Conservation (phyloP, 352 stramenopile genomes). For the Phytophthora hibernalis region DNA sequence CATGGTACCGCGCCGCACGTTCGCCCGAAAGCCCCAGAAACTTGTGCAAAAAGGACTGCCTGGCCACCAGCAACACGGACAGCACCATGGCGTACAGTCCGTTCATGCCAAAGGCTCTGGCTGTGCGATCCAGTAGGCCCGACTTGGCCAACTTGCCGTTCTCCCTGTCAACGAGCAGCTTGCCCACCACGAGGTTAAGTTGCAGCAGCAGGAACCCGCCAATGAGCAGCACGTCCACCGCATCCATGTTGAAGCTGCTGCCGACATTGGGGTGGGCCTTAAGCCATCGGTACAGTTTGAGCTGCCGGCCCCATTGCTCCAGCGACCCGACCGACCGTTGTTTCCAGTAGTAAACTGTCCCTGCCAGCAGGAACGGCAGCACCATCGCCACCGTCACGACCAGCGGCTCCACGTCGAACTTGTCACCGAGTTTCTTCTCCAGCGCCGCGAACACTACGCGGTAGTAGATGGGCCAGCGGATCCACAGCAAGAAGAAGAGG, state of each 20-base stretch:
- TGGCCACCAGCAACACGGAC: conserved; percentile 66
- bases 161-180: conserved; percentile 69
- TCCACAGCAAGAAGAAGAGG: conserved; percentile 49
- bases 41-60: conserved; percentile 74
- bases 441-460: conserved; percentile 37
- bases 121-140: conserved; percentile 55
- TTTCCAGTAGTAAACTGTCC: conserved; percentile 55
- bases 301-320: conserved; percentile 7
- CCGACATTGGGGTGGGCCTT: conserved; percentile 30
- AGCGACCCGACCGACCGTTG: conserved; percentile 24
- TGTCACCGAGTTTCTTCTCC: conserved; percentile 39
- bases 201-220: conserved; percentile 59
- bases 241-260: conserved; percentile 44
- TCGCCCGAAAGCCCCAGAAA: conserved; percentile 64
- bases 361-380: conserved; percentile 46
- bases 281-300: conserved; percentile 37
- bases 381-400: conserved; percentile 47
- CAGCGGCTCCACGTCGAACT: conserved; percentile 55
- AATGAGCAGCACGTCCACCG: conserved; percentile 54
- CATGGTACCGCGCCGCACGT: conserved; percentile 65
- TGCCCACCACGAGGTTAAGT: conserved; percentile 68
- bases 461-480: conserved; percentile 60
- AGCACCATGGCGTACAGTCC: conserved; percentile 62
- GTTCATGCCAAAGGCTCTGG: conserved; percentile 74
- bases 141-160: conserved; percentile 73